These are phyloP conservation scores for Alloteropsis semialata DNA, from an alignment of 176 grass and related monocot species.

Conservation along the genomic window DNA sequence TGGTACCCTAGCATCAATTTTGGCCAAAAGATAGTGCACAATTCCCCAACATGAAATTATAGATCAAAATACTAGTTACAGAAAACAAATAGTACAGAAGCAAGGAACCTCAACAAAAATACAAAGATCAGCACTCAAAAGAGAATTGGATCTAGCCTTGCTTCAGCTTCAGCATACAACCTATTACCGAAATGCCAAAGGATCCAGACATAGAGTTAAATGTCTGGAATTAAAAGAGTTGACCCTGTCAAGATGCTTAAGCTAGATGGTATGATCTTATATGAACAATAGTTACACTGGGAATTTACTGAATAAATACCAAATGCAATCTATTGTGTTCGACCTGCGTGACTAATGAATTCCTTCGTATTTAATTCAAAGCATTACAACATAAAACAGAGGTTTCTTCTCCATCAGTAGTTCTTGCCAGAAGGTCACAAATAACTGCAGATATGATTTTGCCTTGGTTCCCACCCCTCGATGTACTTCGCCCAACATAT, in stretches of 20 bases:
- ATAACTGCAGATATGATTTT: background rate
- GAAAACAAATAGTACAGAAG: background rate
- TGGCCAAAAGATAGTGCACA: background rate
- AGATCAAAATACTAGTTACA: background rate
- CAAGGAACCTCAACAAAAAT: background rate
- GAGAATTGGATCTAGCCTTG: background rate
- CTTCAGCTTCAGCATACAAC: background rate
- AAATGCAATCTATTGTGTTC: background rate
- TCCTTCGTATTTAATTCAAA: background rate
- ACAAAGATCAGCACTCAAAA: slow-evolving; percentile 3
- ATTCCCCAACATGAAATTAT: background rate
- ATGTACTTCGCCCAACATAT: background rate
- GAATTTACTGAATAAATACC: background rate
- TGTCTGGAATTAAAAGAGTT: background rate
- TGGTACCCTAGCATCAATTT: background rate
- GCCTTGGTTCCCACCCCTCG: background rate
- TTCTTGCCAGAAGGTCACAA: background rate
- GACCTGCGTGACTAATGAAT: background rate
- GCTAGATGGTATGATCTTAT: background rate
- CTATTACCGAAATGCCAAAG: background rate
- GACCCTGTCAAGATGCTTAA: background rate
- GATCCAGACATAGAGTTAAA: background rate
- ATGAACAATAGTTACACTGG: background rate
- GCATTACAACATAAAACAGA: background rate
- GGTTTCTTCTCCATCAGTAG: background rate